Percentiles rank a stretch among this genome's conserved stretches.
phyloP scores from a whole-genome alignment of 345 rosid genomes.

The Ceriops decandra region DNA sequence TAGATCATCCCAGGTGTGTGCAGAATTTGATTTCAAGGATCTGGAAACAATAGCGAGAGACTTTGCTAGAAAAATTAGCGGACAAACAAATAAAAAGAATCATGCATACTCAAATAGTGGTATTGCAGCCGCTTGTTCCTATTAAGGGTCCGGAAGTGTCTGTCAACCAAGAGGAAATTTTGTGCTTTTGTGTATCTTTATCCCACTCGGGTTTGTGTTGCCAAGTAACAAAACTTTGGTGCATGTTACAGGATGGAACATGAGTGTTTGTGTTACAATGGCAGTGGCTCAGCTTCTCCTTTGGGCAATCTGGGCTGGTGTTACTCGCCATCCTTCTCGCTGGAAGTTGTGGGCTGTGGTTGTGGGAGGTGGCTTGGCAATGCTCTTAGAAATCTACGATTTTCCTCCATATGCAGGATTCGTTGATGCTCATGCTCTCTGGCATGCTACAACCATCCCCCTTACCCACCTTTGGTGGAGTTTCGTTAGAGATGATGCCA shows the following conservation, averaged over 20 bases:
- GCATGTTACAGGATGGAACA: slow-evolving; percentile 38
- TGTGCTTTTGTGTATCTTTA: neutral
- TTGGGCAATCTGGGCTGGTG: slow-evolving; percentile 86
- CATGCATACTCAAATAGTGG: no score
- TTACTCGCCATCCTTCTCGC: slow-evolving; percentile 64
- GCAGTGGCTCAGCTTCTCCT: slow-evolving; percentile 62
- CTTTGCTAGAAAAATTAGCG: no score
- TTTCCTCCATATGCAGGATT: slow-evolving; percentile 72
- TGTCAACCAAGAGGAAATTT: no score
- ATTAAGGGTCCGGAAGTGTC: no score
- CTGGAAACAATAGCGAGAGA: no score
- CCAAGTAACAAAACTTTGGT: neutral
- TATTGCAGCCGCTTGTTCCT: no score
- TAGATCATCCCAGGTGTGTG: no score
- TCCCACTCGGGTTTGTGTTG: slow-evolving; percentile 16
- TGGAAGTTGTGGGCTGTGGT: slow-evolving; percentile 77
- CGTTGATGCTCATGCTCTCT: slow-evolving; percentile 71
- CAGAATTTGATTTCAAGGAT: no score
- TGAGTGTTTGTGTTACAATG: slow-evolving; percentile 64
- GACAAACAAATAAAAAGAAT: no score
- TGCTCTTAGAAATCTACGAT: slow-evolving; percentile 59
- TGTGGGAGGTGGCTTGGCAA: slow-evolving; percentile 42
- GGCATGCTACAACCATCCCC: slow-evolving; percentile 68
- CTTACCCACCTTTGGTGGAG: slow-evolving; percentile 89
- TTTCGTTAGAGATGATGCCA: slow-evolving; percentile 74